Evolutionary conservation across 148 eudicot species (phyloP).

Genomic region (Amaranthus cruentus): DNA sequence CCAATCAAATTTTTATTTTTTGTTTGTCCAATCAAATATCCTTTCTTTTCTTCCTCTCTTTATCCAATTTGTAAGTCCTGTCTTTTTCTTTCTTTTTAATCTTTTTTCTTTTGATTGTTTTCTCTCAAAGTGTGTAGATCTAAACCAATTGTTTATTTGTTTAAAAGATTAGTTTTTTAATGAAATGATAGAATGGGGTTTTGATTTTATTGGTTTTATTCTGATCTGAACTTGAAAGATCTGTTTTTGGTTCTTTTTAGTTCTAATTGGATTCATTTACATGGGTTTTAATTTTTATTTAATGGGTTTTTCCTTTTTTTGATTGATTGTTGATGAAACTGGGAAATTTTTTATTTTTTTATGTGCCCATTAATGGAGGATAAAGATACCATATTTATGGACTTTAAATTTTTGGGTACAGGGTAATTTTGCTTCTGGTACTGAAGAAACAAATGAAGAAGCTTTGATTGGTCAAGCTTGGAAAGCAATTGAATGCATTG

Average conservation of each 20-base stretch:
- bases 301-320: slow-evolving; percentile 20
- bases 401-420: slow-evolving; percentile 14
- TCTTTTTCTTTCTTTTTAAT: slow-evolving; percentile 20
- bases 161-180: too few species aligned
- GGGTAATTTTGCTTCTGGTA: slow-evolving; percentile 1
- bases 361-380: too few species aligned
- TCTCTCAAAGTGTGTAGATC: slow-evolving; percentile 23
- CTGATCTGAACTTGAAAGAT: slow-evolving; percentile 39
- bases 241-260: slow-evolving; percentile 20
- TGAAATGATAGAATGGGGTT: background rate
- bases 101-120: background rate
- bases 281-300: slow-evolving; percentile 23
- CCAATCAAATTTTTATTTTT: slow-evolving; percentile 10
- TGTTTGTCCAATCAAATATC: slow-evolving; percentile 22
- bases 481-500: background rate
- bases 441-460: background rate
- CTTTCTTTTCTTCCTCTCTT: slow-evolving; percentile 24
- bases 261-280: background rate
- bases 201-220: background rate
- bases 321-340: background rate
- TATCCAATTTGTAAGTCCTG: slow-evolving; percentile 59
- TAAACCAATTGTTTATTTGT: slow-evolving; percentile 19
- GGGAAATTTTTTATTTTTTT: background rate
- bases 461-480: background rate
- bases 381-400: slow-evolving; percentile 4